These are phyloP conservation scores for Peronospora farinosa DNA, from an alignment of 352 stramenopile species.

Conservation along the genomic window DNA sequence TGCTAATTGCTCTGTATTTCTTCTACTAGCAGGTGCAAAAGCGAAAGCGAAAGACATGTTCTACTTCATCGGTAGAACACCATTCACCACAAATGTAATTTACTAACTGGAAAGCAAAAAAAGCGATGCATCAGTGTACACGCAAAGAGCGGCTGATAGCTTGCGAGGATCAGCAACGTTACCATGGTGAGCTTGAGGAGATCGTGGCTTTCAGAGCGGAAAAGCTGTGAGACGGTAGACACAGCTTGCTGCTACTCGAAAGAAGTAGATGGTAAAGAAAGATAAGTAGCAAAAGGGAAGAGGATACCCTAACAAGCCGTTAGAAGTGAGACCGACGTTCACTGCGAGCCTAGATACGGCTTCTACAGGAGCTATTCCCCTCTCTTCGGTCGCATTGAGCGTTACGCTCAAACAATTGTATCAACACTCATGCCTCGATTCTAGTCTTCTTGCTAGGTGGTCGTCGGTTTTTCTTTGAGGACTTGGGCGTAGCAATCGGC, in stretches of 20 bases:
- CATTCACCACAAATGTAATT: background rate
- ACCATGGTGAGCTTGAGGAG: slow-evolving; percentile 60
- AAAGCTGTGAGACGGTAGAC: slow-evolving; percentile 28
- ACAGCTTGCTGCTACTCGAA: slow-evolving; percentile 48
- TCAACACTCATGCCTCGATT: slow-evolving; percentile 34
- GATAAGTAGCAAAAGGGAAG: slow-evolving; percentile 7
- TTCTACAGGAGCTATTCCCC: slow-evolving; percentile 19
- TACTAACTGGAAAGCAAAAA: slow-evolving; percentile 45
- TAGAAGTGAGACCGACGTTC: slow-evolving; percentile 7
- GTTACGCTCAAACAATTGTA: slow-evolving; percentile 12
- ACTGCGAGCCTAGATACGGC: slow-evolving; percentile 18
- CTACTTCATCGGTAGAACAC: background rate
- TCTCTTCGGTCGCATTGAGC: slow-evolving; percentile 11
- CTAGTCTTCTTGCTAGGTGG: slow-evolving; percentile 66
- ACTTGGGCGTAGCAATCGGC: slow-evolving; percentile 55
- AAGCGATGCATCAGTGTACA: slow-evolving; percentile 46
- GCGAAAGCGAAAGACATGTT: slow-evolving; percentile 21
- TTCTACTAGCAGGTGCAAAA: slow-evolving; percentile 33
- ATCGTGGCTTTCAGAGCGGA: slow-evolving; percentile 42
- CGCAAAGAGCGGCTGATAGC: slow-evolving; percentile 41
- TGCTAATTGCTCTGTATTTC: slow-evolving; percentile 34
- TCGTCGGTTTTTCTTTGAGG: slow-evolving; percentile 42
- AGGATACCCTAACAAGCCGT: slow-evolving; percentile 12
- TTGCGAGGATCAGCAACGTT: slow-evolving; percentile 50
- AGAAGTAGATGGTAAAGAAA: slow-evolving; percentile 25